phyloP scores from a whole-genome alignment of 2,329 filamentous ascomycete genomes.

The Trichophyton rubrum region DNA sequence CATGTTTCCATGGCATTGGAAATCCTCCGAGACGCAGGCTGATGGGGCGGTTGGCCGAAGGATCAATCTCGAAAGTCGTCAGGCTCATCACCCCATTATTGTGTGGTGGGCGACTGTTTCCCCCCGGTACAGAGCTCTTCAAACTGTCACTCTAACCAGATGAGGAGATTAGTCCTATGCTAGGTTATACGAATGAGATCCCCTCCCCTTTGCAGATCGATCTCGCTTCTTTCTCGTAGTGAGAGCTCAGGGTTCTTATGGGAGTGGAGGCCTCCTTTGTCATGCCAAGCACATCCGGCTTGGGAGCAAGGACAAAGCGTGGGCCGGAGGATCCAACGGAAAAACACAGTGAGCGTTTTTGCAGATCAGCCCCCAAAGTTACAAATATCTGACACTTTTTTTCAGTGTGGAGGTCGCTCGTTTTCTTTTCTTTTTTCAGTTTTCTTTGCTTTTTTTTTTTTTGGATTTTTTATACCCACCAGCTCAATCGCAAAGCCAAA shows the following conservation, averaged over 20 bases:
- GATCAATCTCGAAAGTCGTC: not conserved
- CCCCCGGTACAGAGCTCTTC: not conserved
- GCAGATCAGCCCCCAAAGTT: not conserved
- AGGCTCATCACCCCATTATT: not conserved
- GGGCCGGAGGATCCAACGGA: not conserved
- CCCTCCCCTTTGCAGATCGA: not conserved
- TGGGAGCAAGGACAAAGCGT: not conserved
- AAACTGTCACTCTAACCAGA: not conserved
- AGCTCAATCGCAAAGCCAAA: too few relatives aligned
- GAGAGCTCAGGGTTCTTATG: not conserved
- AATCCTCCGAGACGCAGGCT: not conserved
- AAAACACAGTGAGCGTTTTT: not conserved
- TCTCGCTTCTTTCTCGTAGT: not conserved
- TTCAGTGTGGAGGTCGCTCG: not conserved
- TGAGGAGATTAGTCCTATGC: not conserved
- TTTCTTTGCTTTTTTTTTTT: too few relatives aligned
- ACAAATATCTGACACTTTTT: not conserved
- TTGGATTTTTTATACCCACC: too few relatives aligned
- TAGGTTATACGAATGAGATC: not conserved
- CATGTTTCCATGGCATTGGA: not conserved
- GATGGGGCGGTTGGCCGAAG: not conserved
- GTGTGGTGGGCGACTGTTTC: not conserved
- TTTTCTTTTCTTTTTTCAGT: too few relatives aligned
- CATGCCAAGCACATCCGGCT: not conserved
- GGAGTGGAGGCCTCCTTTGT: not conserved